Evolutionary conservation across 805 yeast species (phyloP).

Genomic region (Candida insectalens): DNA sequence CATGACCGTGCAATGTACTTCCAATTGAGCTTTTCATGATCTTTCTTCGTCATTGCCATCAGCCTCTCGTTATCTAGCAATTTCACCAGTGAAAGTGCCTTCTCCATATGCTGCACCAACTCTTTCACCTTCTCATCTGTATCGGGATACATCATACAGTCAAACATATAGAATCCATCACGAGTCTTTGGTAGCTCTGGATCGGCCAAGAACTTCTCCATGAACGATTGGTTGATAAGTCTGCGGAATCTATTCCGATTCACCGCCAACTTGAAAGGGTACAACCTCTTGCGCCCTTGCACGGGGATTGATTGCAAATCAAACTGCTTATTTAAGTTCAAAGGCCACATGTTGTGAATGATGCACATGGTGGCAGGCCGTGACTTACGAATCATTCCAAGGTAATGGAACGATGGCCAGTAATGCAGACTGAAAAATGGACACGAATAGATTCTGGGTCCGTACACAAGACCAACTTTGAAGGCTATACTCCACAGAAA

Average conservation of each 20-base stretch:
- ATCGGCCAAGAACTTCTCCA: constrained; percentile 8
- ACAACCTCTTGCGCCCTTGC: constrained; percentile 5
- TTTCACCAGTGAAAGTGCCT: constrained; percentile 12
- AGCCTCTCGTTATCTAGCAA: constrained; percentile 3
- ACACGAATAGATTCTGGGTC: constrained; percentile 10
- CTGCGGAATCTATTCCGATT: constrained; percentile 15
- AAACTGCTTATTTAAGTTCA: constrained; percentile 11
- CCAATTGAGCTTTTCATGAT: constrained; percentile 13
- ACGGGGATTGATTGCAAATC: constrained; percentile 4
- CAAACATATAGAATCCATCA: constrained; percentile 20
- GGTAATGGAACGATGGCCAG: constrained; percentile 13
- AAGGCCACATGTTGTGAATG: constrained; percentile 30
- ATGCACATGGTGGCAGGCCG: constrained; percentile 19
- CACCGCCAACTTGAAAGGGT: constrained; percentile 18
- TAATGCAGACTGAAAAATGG: constrained; percentile 15
- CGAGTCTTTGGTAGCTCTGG: constrained; percentile 2
- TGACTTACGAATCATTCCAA: constrained; percentile 22
- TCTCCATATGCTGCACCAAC: constrained; percentile 7
- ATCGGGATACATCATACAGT: constrained; percentile 7
- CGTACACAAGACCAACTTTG: too few relatives aligned
- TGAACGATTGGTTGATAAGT: constrained; percentile 11
- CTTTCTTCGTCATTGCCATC: constrained; percentile 4
- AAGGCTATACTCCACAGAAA: too few relatives aligned
- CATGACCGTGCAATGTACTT: constrained; percentile 6
- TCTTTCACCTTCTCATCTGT: constrained; percentile 7